phyloP scores from a whole-genome alignment of 768 basidiomycete species.

The Amanita rimosa region DNA sequence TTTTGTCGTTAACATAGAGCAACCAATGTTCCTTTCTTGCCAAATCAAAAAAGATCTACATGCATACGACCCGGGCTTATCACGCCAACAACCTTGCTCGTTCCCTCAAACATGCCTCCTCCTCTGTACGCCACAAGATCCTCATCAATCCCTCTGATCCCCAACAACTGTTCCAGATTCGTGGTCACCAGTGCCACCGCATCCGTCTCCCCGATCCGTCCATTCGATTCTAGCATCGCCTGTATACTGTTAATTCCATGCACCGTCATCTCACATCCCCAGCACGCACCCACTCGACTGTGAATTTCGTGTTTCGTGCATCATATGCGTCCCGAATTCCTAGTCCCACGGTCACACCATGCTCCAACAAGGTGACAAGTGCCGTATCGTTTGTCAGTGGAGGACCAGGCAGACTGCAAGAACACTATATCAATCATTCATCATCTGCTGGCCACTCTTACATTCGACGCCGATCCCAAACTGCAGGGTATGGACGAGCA shows the following conservation, averaged over 20 bases:
- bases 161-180: conserved; percentile 30
- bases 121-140: conserved; percentile 57
- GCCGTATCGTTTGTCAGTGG: conserved; percentile 55
- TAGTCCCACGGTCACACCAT: conserved; percentile 75
- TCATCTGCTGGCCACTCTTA: conserved; percentile 18
- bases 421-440: conserved; percentile 3
- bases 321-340: conserved; percentile 60
- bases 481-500: conserved; percentile 52
- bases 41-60: conserved; percentile 40
- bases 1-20: conserved; percentile 46
- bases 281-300: conserved; percentile 62
- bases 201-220: conserved; percentile 26
- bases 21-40: background rate
- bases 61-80: conserved; percentile 37
- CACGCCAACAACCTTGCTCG: conserved; percentile 44
- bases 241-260: conserved; percentile 11
- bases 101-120: conserved; percentile 43
- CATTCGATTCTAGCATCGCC: conserved; percentile 38
- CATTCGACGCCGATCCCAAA: conserved; percentile 68
- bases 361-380: conserved; percentile 50
- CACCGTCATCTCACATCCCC: background rate
- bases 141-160: conserved; percentile 26
- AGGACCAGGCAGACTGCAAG: conserved; percentile 53
- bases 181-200: conserved; percentile 33
- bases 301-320: conserved; percentile 67